These are phyloP conservation scores for Ophiostoma sp. DNA, from an alignment of 2,329 filamentous ascomycete genomes.

Conservation along the genomic window DNA sequence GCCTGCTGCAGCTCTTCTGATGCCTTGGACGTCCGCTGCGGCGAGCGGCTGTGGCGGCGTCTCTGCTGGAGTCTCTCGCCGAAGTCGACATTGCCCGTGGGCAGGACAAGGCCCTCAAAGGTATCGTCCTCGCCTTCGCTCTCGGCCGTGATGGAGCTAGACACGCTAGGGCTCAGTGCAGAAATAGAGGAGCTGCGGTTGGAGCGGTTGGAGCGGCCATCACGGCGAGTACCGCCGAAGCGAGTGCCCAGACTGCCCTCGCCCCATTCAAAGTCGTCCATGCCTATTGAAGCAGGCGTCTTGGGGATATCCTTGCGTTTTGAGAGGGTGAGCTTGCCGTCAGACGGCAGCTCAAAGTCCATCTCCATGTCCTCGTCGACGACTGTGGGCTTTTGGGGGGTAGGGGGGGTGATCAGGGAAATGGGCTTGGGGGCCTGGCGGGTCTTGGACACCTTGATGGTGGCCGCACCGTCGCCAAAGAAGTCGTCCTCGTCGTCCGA, in stretches of 20 bases:
- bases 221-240: conserved; percentile 78
- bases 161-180: conserved; percentile 84
- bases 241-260: conserved; percentile 89
- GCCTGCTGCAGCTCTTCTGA: conserved; percentile 25
- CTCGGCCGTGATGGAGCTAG: conserved; percentile 84
- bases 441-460: conserved; percentile 62
- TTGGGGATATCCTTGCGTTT: conserved; percentile 57
- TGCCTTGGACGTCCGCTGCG: conserved; percentile 38
- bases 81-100: conserved; percentile 77
- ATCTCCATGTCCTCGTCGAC: conserved; percentile 63
- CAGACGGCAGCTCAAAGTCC: conserved; percentile 65
- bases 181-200: conserved; percentile 77
- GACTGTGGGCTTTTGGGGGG: conserved; percentile 44
- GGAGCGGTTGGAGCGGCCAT: conserved; percentile 66
- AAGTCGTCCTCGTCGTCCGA: conserved; percentile 56
- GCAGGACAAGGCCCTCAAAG: conserved; percentile 81
- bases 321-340: conserved; percentile 61
- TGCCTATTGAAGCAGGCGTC: conserved; percentile 52
- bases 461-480: conserved; percentile 58
- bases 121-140: conserved; percentile 94
- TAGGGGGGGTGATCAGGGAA: conserved; percentile 52
- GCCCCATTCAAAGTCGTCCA: conserved; percentile 86
- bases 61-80: conserved; percentile 65
- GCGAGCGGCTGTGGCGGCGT: conserved; percentile 58
- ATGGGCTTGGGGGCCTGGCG: conserved; percentile 48